Evolutionary conservation across 2,329 filamentous ascomycete species (phyloP), one percentile per base, ranked within the genome.

Genomic region (Exophiala dermatitidis): DNA sequence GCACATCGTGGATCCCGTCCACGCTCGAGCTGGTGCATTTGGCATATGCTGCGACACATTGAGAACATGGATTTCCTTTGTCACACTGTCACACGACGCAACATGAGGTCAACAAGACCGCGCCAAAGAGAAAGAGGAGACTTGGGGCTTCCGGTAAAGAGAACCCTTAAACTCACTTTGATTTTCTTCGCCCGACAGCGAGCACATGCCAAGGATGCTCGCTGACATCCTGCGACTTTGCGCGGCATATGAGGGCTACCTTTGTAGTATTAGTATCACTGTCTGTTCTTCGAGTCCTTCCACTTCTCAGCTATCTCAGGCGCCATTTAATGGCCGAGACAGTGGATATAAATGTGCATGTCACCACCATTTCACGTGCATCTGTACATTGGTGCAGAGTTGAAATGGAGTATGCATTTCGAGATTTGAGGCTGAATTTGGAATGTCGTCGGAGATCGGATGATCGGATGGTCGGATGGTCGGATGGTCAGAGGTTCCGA

Each of bases 171-270:
- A 10, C 42, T 45, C 42, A 47, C 44, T 12, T 47, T 47, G 31
- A 47, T 47, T 19, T 47, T 47, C 44, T 47, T 47, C 5, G 6
- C 44, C 2, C 44, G 44, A 12, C 44, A 47, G 37, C 44, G 44
- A 33, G 44, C 31, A 29, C 44, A 47, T 6, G 44, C 34, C 12
- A 37, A 26, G 10, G 44, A 30, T 26, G 44, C 7, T 7, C 44
- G 44, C 19, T 34, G 44, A 47, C 44, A 47, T 36, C 44, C 44
- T 36, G 12, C 32, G 8, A 47, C 44, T 28, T 47, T 47, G n/a
- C 44, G 44, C 12, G 44, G 44, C 44, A 47, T 47, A 2, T 19
- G n/a, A 6, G 4, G 19, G 6, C 38, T 6, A 2, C 19, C 19
- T 19, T 19, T 2, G 19, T 19, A 19, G 19, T 19, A 19, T 19